Percentiles rank a stretch among this genome's conserved stretches.
phyloP scores from a whole-genome alignment of 305 asterid species.

The Fraxinus velutina region DNA sequence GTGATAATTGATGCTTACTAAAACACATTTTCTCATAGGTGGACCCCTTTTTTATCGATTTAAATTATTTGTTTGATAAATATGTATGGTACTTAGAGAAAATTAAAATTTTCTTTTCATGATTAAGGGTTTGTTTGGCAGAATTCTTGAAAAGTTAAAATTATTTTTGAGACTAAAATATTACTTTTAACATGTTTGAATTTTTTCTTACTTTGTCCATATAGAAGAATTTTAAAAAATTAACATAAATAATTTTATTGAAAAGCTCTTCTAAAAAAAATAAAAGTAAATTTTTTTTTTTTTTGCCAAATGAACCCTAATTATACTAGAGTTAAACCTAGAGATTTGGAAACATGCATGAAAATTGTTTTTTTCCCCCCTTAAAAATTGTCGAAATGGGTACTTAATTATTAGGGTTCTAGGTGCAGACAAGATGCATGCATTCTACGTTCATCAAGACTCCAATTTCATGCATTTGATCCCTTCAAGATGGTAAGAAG shows the following conservation, averaged over 20 bases:
- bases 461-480: constrained; percentile 15
- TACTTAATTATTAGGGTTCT: background rate
- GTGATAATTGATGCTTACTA: background rate
- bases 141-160: too few species aligned
- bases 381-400: background rate
- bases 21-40: background rate
- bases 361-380: background rate
- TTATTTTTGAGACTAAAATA: too few species aligned
- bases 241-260: too few species aligned
- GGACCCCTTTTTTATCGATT: background rate
- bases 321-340: background rate
- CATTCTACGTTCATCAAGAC: constrained; percentile 31
- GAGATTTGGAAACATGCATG: background rate
- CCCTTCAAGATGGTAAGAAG: constrained; percentile 31
- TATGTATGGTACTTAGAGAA: background rate
- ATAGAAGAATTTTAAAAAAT: background rate
- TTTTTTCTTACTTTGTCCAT: too few species aligned
- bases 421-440: constrained; percentile 21
- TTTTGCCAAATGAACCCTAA: background rate
- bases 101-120: too few species aligned
- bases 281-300: too few species aligned
- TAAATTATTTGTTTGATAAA: too few species aligned
- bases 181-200: background rate
- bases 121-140: background rate
- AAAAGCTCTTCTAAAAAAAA: background rate